Evolutionary conservation across 1,139 yeast species (phyloP), one percentile per base, ranked within the genome.

Genomic region (Suhomyces yuchorum): DNA sequence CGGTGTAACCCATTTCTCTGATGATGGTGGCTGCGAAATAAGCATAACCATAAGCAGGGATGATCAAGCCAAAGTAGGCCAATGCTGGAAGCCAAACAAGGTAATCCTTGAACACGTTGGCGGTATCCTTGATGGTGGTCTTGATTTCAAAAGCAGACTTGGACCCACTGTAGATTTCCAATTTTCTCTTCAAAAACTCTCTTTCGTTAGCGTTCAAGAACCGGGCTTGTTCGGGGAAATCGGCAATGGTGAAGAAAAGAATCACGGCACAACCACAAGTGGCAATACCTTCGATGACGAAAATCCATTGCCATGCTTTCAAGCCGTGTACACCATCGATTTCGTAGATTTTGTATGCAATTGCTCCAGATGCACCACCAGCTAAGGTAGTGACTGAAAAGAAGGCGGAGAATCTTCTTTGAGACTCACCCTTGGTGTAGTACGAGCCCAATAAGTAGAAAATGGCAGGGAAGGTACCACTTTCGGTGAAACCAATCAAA

Each of bases 401-500:
- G 65, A 86, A 86, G 43, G 82, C 78, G 11, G 85, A 78, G 61
- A 83, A 84, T 47, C 93, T 70, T 60, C 82, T 78, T 63, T 84
- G 91, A 14, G 88, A 80, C 64, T 86, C 92, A 14, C 66, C 68
- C 48, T 84, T 75, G 32, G 84, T 71, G 64, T 80, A 80, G 51
- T 74, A 80, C 51, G 77, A 75, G 33, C 87, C 72, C 55, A 85
- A 71, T 48, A 85, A 74, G 61, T 85, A 85, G 62, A 86, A 85
- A 56, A 87, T 80, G 17, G 88, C 85, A 1, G 91, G 90, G 70
- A 85, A 85, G 57, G 86, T 80, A 42, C 89, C 85, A 40, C 85
- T 77, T 65, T 85, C 92, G 49, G 81, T 75, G 43, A 82, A 60
- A 51, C 92, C 92, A 26, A 85, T 73, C 42, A 85, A 68, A 52